phyloP scores from a whole-genome alignment of 1,139 yeast genomes.

The Pichia cactophila region DNA sequence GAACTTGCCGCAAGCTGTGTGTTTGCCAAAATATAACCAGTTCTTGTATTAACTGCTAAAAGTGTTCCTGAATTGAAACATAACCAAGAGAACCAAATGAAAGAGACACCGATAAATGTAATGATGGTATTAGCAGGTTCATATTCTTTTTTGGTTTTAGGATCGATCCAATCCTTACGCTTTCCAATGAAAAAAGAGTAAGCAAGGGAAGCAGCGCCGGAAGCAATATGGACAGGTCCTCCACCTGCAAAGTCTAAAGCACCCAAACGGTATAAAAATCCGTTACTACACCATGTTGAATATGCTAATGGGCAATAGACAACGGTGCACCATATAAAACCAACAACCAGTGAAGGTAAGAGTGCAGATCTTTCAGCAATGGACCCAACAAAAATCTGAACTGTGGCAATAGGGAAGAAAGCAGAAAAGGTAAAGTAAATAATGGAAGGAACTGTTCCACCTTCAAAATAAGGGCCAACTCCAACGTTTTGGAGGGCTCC shows the following conservation, averaged over 20 bases:
- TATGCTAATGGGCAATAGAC: conserved; percentile 40
- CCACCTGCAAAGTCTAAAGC: conserved; percentile 44
- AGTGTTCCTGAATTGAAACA: conserved; percentile 47
- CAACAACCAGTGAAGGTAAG: conserved; percentile 36
- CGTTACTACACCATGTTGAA: conserved; percentile 40
- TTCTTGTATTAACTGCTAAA: conserved; percentile 37
- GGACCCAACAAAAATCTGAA: conserved; percentile 41
- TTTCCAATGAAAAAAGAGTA: conserved; percentile 37
- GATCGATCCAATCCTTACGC: conserved; percentile 33
- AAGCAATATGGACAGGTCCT: conserved; percentile 43
- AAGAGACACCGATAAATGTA: conserved; percentile 39
- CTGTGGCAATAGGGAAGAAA: conserved; percentile 41
- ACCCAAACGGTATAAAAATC: conserved; percentile 38
- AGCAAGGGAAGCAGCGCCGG: conserved; percentile 37
- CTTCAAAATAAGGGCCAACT: conserved; percentile 34
- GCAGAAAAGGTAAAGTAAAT: conserved; percentile 36
- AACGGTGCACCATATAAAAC: conserved; percentile 35
- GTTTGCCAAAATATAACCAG: conserved; percentile 41
- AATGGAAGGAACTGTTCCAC: conserved; percentile 35
- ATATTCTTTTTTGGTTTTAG: conserved; percentile 25
- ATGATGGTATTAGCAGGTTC: conserved; percentile 36
- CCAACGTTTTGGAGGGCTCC: conserved; percentile 36
- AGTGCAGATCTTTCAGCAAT: conserved; percentile 39
- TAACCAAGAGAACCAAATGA: conserved; percentile 47
- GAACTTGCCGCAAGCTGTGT: conserved; percentile 42